Conservation (phyloP, 2,329 filamentous ascomycete species). For the Talaromyces sp. region DNA sequence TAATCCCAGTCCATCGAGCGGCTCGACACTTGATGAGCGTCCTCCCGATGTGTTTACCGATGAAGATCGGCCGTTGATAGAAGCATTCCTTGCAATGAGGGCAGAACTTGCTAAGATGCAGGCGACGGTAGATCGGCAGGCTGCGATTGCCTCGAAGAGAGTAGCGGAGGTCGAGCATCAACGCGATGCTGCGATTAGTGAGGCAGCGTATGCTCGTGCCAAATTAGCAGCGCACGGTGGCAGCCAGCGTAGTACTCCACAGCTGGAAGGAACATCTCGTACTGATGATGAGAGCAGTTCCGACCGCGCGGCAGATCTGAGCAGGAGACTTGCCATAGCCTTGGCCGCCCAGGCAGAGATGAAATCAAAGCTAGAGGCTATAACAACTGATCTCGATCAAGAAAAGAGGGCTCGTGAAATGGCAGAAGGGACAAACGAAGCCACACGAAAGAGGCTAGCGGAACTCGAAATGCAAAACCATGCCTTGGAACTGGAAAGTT, state of each 20-base stretch:
- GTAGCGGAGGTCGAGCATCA: constrained; percentile 94
- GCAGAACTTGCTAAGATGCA: constrained; percentile 86
- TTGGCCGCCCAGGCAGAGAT: constrained; percentile 74
- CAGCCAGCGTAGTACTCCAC: constrained; percentile 57
- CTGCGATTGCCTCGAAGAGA: constrained; percentile 74
- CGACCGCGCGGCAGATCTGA: constrained; percentile 68
- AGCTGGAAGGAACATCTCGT: constrained; percentile 44
- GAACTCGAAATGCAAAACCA: constrained; percentile 82
- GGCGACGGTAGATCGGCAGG: constrained; percentile 80
- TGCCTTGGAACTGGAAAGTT: constrained; percentile 74
- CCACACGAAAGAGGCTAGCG: constrained; percentile 73
- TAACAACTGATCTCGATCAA: constrained; percentile 66
- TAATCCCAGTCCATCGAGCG: constrained; percentile 62
- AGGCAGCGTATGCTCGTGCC: constrained; percentile 91
- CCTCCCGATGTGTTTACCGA: constrained; percentile 77
- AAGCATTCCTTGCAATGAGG: constrained; percentile 87
- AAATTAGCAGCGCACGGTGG: constrained; percentile 76
- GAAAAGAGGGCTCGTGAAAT: constrained; percentile 77
- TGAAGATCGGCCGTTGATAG: constrained; percentile 84
- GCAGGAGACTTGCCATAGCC: constrained; percentile 74
- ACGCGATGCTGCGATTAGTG: constrained; percentile 85
- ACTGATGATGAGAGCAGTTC: constrained; percentile 55
- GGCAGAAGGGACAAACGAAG: constrained; percentile 80
- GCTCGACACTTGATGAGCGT: constrained; percentile 69
- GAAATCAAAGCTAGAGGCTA: constrained; percentile 66